phyloP scores from a whole-genome alignment of 2,329 filamentous ascomycete genomes.

The Aspergillus pseudonomiae region DNA sequence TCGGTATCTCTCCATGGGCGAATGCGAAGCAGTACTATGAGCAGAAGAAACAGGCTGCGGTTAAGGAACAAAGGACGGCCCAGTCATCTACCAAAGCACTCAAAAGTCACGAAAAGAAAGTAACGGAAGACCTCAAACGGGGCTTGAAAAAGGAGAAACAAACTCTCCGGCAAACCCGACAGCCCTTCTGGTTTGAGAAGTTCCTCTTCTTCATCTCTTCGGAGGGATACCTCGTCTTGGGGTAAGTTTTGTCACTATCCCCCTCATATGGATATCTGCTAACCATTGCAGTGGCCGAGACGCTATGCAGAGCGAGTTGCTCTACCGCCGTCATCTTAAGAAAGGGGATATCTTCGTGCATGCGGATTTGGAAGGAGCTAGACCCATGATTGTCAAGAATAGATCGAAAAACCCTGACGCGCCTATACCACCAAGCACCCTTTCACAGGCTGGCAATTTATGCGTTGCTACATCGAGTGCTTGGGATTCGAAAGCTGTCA shows the following conservation, averaged over 20 bases:
- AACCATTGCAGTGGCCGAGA: constrained; percentile 67
- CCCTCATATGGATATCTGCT: constrained; percentile 8
- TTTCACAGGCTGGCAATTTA: constrained; percentile 85
- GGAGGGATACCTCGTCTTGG: constrained; percentile 90
- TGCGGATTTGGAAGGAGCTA: constrained; percentile 82
- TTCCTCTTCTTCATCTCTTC: constrained; percentile 95
- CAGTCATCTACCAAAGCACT: constrained; percentile 80
- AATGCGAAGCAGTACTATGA: constrained; percentile 93
- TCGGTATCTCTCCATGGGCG: constrained; percentile 78
- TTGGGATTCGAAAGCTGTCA: constrained; percentile 95
- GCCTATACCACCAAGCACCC: constrained; percentile 85
- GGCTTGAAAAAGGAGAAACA: constrained; percentile 90
- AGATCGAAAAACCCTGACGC: constrained; percentile 74
- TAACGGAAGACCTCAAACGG: constrained; percentile 81
- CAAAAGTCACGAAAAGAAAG: constrained; percentile 88
- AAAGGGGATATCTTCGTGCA: constrained; percentile 93
- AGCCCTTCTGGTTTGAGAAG: constrained; percentile 94
- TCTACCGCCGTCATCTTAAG: constrained; percentile 84
- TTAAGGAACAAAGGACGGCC: constrained; percentile 84
- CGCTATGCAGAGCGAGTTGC: constrained; percentile 82
- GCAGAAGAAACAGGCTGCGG: constrained; percentile 79
- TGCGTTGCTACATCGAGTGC: constrained; percentile 83
- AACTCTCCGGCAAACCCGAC: constrained; percentile 77
- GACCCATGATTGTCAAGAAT: constrained; percentile 89
- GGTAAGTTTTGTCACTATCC: constrained; percentile 39